Percentiles rank a stretch among this genome's conserved stretches.
Conservation (phyloP, 805 yeast species). For the Allodekkera sacchari region DNA sequence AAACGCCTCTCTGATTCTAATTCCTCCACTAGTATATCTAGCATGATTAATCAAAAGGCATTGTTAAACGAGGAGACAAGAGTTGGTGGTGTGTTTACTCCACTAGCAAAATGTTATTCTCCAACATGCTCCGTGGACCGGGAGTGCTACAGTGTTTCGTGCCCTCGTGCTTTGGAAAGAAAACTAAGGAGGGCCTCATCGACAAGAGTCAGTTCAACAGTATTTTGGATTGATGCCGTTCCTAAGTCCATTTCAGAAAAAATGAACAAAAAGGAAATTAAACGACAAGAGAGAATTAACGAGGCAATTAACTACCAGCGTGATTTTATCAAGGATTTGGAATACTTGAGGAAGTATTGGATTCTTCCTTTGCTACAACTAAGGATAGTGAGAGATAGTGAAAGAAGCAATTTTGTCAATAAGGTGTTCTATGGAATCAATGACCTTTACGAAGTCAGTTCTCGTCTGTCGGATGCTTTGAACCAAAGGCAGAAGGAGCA, state of each 20-base stretch:
- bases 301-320: conserved; percentile 92
- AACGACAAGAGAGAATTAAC: conserved; percentile 91
- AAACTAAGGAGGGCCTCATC: conserved; percentile 75
- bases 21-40: conserved; percentile 11
- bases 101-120: conserved; percentile 90
- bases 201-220: conserved; percentile 72
- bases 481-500: conserved; percentile 79
- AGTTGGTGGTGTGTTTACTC: conserved; percentile 88
- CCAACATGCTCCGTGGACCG: conserved; percentile 90
- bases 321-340: conserved; percentile 90
- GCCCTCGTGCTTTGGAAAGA: conserved; percentile 93
- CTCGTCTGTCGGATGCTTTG: conserved; percentile 80
- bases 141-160: conserved; percentile 89
- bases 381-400: conserved; percentile 77
- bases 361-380: conserved; percentile 84
- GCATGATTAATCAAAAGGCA: background rate
- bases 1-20: conserved; percentile 17
- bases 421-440: conserved; percentile 86
- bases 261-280: conserved; percentile 75
- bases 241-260: conserved; percentile 69
- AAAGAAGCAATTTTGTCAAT: conserved; percentile 83
- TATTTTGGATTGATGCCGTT: conserved; percentile 91
- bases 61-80: conserved; percentile 8
- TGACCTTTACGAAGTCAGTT: conserved; percentile 78
- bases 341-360: conserved; percentile 88